These are phyloP conservation scores for Echinosophora koreensis DNA, from an alignment of 306 rosid species.

Conservation along the genomic window DNA sequence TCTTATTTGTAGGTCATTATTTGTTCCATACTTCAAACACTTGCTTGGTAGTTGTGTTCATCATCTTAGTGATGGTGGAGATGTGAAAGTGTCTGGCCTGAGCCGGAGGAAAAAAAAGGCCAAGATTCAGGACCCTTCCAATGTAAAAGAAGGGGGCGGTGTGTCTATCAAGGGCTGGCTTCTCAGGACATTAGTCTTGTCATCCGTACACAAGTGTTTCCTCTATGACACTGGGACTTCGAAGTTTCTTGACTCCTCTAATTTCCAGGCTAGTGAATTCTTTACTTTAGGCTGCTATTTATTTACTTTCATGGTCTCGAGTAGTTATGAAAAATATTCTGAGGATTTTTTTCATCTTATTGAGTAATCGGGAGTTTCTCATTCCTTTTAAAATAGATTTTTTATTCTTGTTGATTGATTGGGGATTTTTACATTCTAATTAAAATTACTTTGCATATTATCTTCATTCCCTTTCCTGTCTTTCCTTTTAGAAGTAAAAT, in stretches of 20 bases:
- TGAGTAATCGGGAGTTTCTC: background rate
- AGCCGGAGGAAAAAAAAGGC: conserved; percentile 79
- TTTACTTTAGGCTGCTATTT: background rate
- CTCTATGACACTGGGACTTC: conserved; percentile 81
- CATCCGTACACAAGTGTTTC: conserved; percentile 89
- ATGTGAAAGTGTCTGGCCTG: conserved; percentile 50
- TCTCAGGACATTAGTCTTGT: conserved; percentile 75
- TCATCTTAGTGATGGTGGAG: conserved; percentile 67
- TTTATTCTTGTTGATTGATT: conserved; percentile 7
- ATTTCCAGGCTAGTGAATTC: conserved; percentile 73
- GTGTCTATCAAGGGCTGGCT: conserved; percentile 73
- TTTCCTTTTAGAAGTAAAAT: background rate
- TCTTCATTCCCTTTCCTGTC: conserved; percentile 32
- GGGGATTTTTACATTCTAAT: background rate
- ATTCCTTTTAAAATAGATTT: background rate
- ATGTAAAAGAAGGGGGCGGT: conserved; percentile 49
- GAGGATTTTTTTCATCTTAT: background rate
- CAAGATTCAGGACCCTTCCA: conserved; percentile 58
- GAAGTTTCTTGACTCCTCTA: conserved; percentile 84
- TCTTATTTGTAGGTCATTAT: conserved; percentile 75
- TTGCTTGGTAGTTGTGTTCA: conserved; percentile 76
- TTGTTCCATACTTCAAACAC: conserved; percentile 94
- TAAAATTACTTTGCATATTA: conserved; percentile 15
- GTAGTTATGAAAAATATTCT: background rate
- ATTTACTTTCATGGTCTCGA: background rate